Percentiles rank a stretch among this genome's conserved stretches.
phyloP scores from a whole-genome alignment of 192 early-diverging fungal genomes.

The Chytriomyces hyalinus region DNA sequence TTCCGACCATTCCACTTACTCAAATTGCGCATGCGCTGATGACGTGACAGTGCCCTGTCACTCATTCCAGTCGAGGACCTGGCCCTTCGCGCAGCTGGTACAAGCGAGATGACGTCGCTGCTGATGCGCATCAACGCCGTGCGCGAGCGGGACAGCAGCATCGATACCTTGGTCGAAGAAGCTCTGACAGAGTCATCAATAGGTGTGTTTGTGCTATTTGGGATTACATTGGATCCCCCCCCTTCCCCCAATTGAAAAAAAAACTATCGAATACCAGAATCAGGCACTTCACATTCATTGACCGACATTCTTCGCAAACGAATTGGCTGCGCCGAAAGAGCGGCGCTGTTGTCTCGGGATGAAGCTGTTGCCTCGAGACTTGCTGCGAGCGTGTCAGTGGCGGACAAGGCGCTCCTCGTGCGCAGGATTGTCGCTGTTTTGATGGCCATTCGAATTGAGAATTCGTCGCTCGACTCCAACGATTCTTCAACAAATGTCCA shows the following conservation, averaged over 20 bases:
- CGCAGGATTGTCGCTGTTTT: not conserved
- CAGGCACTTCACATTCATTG: too few relatives aligned
- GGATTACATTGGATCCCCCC: not conserved
- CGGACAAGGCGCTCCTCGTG: not conserved
- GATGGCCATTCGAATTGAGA: not conserved
- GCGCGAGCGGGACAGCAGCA: not conserved
- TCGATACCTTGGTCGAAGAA: not conserved
- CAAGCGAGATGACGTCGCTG: conserved; percentile 7
- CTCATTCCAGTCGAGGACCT: not conserved
- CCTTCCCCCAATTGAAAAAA: not conserved
- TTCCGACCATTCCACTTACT: not conserved
- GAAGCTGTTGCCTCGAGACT: not conserved
- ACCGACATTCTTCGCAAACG: not conserved
- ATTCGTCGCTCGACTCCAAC: not conserved
- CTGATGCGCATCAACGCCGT: conserved; percentile 4
- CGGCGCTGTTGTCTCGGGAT: not conserved
- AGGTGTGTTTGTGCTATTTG: not conserved
- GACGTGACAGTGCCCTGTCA: not conserved
- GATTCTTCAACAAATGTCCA: not conserved
- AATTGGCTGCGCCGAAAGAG: not conserved
- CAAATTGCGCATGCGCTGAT: not conserved
- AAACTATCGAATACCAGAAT: too few relatives aligned
- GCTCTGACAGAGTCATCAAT: not conserved
- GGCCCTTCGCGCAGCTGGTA: conserved; percentile 6
- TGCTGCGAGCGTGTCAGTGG: not conserved